Base-by-base conservation (phyloP, 257 asterid genomes). In the Solanum clarkiae region DNA sequence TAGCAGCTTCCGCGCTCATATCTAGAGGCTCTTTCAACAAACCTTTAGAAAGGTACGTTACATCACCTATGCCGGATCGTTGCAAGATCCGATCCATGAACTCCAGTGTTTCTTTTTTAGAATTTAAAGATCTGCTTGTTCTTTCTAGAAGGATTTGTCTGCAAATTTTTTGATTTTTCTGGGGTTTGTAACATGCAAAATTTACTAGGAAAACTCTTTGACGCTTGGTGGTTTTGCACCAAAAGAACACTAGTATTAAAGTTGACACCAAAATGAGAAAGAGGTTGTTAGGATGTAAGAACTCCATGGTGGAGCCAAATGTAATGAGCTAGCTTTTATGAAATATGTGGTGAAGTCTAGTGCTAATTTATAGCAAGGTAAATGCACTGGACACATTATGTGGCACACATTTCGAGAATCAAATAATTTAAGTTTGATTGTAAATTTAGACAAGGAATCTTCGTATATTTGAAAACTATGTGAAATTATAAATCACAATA, bases 171-270 rank as follows among this genome's bases (percentile, higher is more conserved):
- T 4, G 84, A 68, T 18, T 84, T 55, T 68, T 16, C 3, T 11
- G 75, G 3, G 92, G 89, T 66, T 86, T 86, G 66, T 82, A 88
- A 63, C 90, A 88, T 36, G 89, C 87, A 54, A 89, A 89, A 84
- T 89, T 89, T 0, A 89, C 88, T 5, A 89, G 10, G 80, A 87
- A 89, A 20, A 88, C 88, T 47, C 85, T 86, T 16, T 14, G 18
- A 14, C 22, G 24, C 49, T 14, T 68, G 5, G 12, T 68, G 8
- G 4, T 16, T 68, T 68, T 68, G 75, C 13, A 8, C 62, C n/a
- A 54, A 54, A 36, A 15, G 1, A n/a, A 24, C 8, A 57, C 32
- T 60, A n/a, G 32, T 60, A 60, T 9, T n/a, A 60, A 60, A 60
- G 68, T n/a, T 62, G 36, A 15, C 16, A 62, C 16, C 1, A 22